Percentiles rank a stretch among this genome's conserved stretches.
Conservation (phyloP, 2,329 filamentous ascomycete genomes). For the Xylariaceae sp. region DNA sequence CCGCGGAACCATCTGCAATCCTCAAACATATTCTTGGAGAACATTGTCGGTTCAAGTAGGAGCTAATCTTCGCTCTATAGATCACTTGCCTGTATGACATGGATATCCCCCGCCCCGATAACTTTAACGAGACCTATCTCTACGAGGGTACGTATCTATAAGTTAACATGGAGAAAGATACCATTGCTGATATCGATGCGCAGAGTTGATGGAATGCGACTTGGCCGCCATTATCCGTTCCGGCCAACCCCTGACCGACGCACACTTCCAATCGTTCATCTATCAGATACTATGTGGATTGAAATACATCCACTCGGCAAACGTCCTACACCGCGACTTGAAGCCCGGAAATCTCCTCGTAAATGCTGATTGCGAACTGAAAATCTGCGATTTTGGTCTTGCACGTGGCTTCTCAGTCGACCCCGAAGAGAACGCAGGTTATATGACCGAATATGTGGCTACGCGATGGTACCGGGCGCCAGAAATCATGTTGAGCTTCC, state of each 20-base stretch:
- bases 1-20: neutral
- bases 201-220: constrained; percentile 99
- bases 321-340: constrained; percentile 94
- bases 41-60: constrained; percentile 41
- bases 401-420: constrained; percentile 97
- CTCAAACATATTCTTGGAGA: constrained; percentile 2
- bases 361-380: constrained; percentile 98
- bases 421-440: constrained; percentile 96
- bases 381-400: constrained; percentile 98
- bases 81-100: constrained; percentile 99
- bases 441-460: constrained; percentile 99
- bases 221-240: constrained; percentile 97
- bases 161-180: neutral
- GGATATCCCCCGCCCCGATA: constrained; percentile 96
- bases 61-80: constrained; percentile 54
- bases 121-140: constrained; percentile 98
- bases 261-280: constrained; percentile 99
- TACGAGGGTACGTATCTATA: constrained; percentile 79
- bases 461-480: constrained; percentile 95
- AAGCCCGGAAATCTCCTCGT: constrained; percentile 97
- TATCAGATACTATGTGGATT: constrained; percentile 99
- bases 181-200: constrained; percentile 25
- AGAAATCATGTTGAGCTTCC: constrained; percentile 99
- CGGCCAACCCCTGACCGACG: constrained; percentile 94
- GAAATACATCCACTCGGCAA: constrained; percentile 99